These are phyloP conservation scores for Spathaspora boniae DNA, from an alignment of 805 yeast species.

Conservation along the genomic window DNA sequence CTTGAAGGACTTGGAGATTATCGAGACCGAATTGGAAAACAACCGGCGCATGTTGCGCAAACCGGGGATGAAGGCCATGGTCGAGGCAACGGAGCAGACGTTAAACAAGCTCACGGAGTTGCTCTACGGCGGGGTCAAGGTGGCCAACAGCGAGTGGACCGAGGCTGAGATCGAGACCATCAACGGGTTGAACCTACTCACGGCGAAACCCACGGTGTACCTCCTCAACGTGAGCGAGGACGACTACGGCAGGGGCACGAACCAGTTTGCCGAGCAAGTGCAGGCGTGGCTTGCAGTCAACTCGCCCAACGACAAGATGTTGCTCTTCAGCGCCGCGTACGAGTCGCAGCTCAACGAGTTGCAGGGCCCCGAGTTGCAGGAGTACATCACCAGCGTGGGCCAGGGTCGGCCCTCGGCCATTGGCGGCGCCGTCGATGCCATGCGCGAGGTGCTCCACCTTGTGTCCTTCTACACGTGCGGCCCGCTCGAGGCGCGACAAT, in stretches of 20 bases:
- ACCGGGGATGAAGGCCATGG: conserved; percentile 22
- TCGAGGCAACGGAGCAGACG: conserved; percentile 26
- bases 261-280: conserved; percentile 50
- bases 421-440: conserved; percentile 58
- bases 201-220: conserved; percentile 86
- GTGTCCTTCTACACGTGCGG: conserved; percentile 90
- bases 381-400: conserved; percentile 26
- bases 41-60: conserved; percentile 25
- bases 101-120: conserved; percentile 30
- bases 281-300: conserved; percentile 63
- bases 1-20: conserved; percentile 59
- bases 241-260: conserved; percentile 55
- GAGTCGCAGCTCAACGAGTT: conserved; percentile 39
- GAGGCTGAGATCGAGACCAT: conserved; percentile 61
- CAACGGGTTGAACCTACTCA: conserved; percentile 68
- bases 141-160: conserved; percentile 58
- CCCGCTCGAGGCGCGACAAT: conserved; percentile 77
- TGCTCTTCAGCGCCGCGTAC: conserved; percentile 44
- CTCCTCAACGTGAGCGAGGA: conserved; percentile 68
- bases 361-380: conserved; percentile 17
- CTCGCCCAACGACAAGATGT: conserved; percentile 48
- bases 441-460: conserved; percentile 66
- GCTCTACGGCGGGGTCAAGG: conserved; percentile 52
- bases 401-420: conserved; percentile 41
- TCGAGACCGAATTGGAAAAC: conserved; percentile 47